Conservation (phyloP, 2,329 filamentous ascomycete genomes). For the Ceratocystis diversiconidia region DNA sequence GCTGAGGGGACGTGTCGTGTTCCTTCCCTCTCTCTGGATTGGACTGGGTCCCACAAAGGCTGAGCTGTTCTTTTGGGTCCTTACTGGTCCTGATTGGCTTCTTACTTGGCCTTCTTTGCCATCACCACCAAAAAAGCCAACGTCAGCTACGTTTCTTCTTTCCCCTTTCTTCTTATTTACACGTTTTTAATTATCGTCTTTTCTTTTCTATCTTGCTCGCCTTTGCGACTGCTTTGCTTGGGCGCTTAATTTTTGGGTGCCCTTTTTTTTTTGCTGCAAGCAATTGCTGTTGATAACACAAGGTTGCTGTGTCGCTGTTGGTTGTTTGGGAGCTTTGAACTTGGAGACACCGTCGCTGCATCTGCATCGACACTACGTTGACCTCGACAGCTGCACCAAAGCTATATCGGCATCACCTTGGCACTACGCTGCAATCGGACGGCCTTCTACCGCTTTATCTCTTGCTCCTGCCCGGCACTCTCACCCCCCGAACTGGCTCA, state of each 20-base stretch:
- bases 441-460: background rate
- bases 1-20: constrained; percentile 5
- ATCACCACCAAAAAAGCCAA: background rate
- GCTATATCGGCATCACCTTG: no score
- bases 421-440: no score
- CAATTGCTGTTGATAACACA: no score
- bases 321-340: constrained; percentile 1
- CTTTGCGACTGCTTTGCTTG: background rate
- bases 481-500: background rate
- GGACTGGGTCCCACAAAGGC: constrained; percentile 14
- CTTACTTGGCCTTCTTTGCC: no score
- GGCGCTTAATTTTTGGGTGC: background rate
- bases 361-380: background rate
- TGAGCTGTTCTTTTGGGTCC: constrained; percentile 13
- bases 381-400: no score
- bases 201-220: background rate
- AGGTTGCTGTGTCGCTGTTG: background rate
- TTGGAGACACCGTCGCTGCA: background rate
- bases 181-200: background rate
- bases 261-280: background rate
- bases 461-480: background rate
- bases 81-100: no score
- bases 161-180: background rate
- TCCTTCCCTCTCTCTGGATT: constrained; percentile 5
- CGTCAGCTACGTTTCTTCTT: background rate